phyloP scores from a whole-genome alignment of 106 monocot species.

The Phalaenopsis equestris region DNA sequence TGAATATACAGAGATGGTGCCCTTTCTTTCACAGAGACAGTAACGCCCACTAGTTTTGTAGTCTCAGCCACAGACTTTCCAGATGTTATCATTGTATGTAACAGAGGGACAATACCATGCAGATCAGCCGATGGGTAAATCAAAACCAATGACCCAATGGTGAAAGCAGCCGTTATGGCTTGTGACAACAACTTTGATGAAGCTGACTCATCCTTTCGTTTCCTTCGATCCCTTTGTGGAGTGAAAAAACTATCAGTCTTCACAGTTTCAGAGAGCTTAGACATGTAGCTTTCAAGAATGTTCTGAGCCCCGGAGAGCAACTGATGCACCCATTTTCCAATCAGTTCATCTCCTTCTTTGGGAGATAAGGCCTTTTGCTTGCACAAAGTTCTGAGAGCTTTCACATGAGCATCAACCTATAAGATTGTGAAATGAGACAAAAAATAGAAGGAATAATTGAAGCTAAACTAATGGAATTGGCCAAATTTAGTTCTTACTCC shows the following conservation, averaged over 20 bases:
- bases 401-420: conserved; percentile 96
- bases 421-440: conserved; percentile 7
- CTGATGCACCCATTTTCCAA: conserved; percentile 72
- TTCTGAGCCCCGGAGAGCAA: conserved; percentile 44
- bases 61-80: conserved; percentile 19
- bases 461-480: background rate
- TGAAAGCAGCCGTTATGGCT: conserved; percentile 69
- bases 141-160: conserved; percentile 70
- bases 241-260: conserved; percentile 33
- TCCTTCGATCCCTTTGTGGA: conserved; percentile 37
- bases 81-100: conserved; percentile 80
- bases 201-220: conserved; percentile 24
- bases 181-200: conserved; percentile 29
- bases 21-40: conserved; percentile 41
- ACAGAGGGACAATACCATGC: conserved; percentile 46
- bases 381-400: conserved; percentile 85
- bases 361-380: conserved; percentile 57
- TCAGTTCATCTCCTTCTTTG: conserved; percentile 50
- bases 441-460: background rate
- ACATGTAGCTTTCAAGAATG: conserved; percentile 46
- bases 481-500: background rate
- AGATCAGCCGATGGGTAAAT: conserved; percentile 64
- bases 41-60: conserved; percentile 32
- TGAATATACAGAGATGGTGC: conserved; percentile 73
- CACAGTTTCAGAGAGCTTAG: conserved; percentile 34